phyloP scores from a whole-genome alignment of 148 eudicot species.

The Cornus controversa region DNA sequence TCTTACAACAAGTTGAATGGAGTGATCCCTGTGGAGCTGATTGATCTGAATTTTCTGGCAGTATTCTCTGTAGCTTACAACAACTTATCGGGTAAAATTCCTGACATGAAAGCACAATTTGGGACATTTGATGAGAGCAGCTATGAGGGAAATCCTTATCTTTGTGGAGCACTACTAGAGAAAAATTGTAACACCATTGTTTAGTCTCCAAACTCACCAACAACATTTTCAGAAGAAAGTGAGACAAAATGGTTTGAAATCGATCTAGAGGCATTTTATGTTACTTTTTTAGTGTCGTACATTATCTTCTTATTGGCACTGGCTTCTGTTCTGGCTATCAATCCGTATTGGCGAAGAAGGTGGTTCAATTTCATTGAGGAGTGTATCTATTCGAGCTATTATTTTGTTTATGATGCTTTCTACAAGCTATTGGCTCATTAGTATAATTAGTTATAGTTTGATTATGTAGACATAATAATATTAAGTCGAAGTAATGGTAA shows the following conservation, averaged over 20 bases:
- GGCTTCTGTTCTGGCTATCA: no score
- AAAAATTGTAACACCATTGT: not conserved
- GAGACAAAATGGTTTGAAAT: no score
- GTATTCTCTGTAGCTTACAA: slow-evolving; percentile 4
- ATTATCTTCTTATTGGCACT: not conserved
- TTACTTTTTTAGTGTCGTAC: not conserved
- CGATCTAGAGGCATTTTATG: no score
- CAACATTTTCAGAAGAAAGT: no score
- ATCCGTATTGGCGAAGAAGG: not conserved
- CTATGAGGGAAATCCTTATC: no score
- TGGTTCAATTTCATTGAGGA: not conserved
- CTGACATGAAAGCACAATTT: not conserved
- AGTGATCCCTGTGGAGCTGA: not conserved
- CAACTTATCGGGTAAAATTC: not conserved
- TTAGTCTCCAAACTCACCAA: not conserved
- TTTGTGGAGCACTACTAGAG: not conserved
- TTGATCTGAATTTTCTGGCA: not conserved
- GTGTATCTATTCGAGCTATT: not conserved
- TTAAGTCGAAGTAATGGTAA: no score
- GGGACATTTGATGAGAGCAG: no score
- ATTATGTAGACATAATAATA: no score
- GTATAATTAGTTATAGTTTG: no score
- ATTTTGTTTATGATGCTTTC: not conserved
- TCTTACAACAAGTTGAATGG: not conserved
- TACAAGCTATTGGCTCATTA: not conserved